Percentiles rank a stretch among this genome's conserved stretches.
phyloP scores from a whole-genome alignment of 768 basidiomycete genomes.

The Leccinum longicurvipes region DNA sequence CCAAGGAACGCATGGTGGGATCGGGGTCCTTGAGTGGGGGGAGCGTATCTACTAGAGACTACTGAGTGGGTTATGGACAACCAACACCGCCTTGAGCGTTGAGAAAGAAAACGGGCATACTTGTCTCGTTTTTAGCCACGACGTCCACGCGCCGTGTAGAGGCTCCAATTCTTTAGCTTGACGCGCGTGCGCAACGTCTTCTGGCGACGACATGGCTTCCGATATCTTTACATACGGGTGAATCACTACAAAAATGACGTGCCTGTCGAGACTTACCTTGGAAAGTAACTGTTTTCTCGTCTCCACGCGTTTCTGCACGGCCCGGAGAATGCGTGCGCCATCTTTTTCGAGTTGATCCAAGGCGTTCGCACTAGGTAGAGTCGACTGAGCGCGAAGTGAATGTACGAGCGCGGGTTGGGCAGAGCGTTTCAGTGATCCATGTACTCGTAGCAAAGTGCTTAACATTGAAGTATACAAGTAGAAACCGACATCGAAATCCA shows the following conservation, averaged over 20 bases:
- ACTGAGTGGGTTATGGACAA: constrained; percentile 29
- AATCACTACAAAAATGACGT: neutral
- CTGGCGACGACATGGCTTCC: constrained; percentile 48
- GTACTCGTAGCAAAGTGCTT: constrained; percentile 5
- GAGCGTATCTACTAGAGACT: constrained; percentile 65
- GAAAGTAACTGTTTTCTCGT: constrained; percentile 43
- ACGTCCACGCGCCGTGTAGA: constrained; percentile 64
- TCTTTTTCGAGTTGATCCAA: constrained; percentile 36
- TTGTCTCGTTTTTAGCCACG: constrained; percentile 53
- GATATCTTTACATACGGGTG: constrained; percentile 39
- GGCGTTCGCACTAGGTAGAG: constrained; percentile 9
- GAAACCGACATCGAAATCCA: neutral
- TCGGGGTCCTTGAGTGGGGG: constrained; percentile 71
- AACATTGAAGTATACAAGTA: constrained; percentile 10
- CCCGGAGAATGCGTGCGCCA: constrained; percentile 49
- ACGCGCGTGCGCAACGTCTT: constrained; percentile 57
- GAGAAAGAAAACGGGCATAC: constrained; percentile 37
- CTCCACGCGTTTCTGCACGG: constrained; percentile 53
- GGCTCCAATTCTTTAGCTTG: constrained; percentile 68
- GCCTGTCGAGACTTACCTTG: constrained; percentile 34
- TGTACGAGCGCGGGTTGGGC: constrained; percentile 7
- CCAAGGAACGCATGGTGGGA: constrained; percentile 69
- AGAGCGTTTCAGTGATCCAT: constrained; percentile 14
- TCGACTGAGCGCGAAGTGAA: constrained; percentile 10
- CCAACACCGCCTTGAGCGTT: neutral